phyloP scores from a whole-genome alignment of 768 basidiomycete species.

The Suillus bovinus region DNA sequence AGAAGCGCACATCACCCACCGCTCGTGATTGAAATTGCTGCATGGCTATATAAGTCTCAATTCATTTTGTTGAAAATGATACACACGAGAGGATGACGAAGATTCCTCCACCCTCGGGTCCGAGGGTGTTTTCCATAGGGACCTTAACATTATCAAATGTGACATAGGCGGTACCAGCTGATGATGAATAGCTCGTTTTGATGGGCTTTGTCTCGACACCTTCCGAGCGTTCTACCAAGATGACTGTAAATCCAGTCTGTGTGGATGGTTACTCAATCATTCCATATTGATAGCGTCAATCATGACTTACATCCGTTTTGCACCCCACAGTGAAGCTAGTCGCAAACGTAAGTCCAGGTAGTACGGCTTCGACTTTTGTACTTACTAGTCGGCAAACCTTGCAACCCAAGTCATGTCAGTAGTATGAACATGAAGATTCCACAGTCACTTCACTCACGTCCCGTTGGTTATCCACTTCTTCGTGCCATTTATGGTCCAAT shows the following conservation, averaged over 20 bases:
- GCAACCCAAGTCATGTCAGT: constrained; percentile 3
- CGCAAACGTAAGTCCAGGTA: constrained; percentile 23
- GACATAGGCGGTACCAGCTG: constrained; percentile 81
- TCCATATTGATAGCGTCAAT: constrained; percentile 13
- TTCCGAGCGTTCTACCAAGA: constrained; percentile 80
- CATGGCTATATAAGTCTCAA: neutral
- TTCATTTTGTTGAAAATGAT: constrained; percentile 26
- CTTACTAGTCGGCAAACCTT: constrained; percentile 39
- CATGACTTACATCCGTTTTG: constrained; percentile 49
- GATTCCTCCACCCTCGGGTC: constrained; percentile 72
- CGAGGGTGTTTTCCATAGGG: constrained; percentile 82
- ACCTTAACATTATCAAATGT: constrained; percentile 83
- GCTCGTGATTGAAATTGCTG: constrained; percentile 69
- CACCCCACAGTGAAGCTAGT: constrained; percentile 70
- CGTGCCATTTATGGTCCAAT: constrained; percentile 80
- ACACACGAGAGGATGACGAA: constrained; percentile 52
- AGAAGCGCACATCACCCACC: constrained; percentile 69
- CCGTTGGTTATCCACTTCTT: constrained; percentile 92
- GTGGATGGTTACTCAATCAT: neutral
- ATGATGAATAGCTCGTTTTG: constrained; percentile 77
- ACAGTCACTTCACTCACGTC: constrained; percentile 38
- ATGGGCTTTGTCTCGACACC: constrained; percentile 85
- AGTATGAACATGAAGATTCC: neutral
- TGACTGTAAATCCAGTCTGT: constrained; percentile 75
- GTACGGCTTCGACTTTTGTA: constrained; percentile 31